Evolutionary conservation across 129 eudicot species (phyloP), one percentile per base, ranked within the genome.

Genomic region (Cynara cardunculus): DNA sequence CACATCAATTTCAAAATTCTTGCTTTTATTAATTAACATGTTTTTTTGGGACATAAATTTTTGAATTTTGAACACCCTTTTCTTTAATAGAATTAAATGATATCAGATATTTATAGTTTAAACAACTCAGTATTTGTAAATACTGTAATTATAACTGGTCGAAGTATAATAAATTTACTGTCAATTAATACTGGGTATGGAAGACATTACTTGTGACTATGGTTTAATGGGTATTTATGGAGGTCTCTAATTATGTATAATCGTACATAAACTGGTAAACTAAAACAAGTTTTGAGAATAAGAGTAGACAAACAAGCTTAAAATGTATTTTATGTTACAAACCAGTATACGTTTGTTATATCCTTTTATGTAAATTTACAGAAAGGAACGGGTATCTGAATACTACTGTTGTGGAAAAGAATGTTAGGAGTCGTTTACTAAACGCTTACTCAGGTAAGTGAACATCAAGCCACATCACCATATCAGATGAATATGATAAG

Each of bases 11-110:
- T 71, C 78, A 71, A 71, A 80, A 14, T 56, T 71, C 77, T 32
- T 56, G 59, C 83, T 71, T 80, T 80, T 46, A 80, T 71, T 80
- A 59, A 79, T 69, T 56, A 56, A 56, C 68, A 44, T 78, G 75
- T 2, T 22, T 71, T 71, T 18, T 79, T 19, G 26, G 71, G 22
- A 26, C 76, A 72, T 75, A 64, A 76, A 8, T 53, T 66, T 81
- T 81, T 49, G 34, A 81, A 81, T 69, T 56, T 75, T 53, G 39
- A 82, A 69, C 72, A 56, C 5, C n/a, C 24, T 56, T 56, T 1
- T 56, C n/a, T 6, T 18, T 1, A 7, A 4, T 53, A n/a, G 62
- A 53, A 16, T 53, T 53, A 14, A 39, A 18, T 46, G 62, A 49
- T 16, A 18, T 3, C n/a, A 56, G 3, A 4, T 18, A 56, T 56